Conservation (phyloP, 2,329 filamentous ascomycete species). For the Parasarocladium wereldwijsianum region DNA sequence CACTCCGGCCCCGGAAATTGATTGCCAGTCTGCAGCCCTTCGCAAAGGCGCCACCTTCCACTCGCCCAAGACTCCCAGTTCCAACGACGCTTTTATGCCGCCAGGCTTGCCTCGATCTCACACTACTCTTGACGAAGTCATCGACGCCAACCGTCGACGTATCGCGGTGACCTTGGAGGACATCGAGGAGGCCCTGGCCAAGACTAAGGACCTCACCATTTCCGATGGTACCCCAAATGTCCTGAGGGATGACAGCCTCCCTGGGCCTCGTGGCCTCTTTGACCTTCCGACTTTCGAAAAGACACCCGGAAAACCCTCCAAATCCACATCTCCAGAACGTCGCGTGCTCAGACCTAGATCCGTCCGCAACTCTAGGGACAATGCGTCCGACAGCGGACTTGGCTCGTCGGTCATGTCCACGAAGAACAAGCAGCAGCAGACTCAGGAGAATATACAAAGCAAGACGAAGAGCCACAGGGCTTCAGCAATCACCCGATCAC, state of each 20-base stretch:
- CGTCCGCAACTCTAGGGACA: constrained; percentile 44
- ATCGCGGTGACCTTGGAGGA: constrained; percentile 50
- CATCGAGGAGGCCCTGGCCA: constrained; percentile 47
- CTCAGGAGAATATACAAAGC: constrained; percentile 26
- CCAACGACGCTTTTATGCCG: constrained; percentile 30
- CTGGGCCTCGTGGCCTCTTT: constrained; percentile 45
- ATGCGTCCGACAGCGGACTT: constrained; percentile 76
- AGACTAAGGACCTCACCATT: constrained; percentile 25
- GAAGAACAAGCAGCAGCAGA: constrained; percentile 31
- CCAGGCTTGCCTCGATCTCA: constrained; percentile 51
- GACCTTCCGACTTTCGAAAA: constrained; percentile 38
- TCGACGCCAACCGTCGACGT: constrained; percentile 54
- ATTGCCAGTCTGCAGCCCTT: constrained; percentile 25
- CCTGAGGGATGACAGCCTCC: constrained; percentile 40
- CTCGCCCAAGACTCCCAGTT: constrained; percentile 28
- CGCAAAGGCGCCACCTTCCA: constrained; percentile 58
- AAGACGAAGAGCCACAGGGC: constrained; percentile 20
- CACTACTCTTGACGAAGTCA: constrained; percentile 56
- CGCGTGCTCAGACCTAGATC: constrained; percentile 38
- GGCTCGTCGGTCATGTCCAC: constrained; percentile 64
- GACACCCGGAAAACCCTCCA: constrained; percentile 23
- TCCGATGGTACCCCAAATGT: constrained; percentile 17
- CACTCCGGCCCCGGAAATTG: background rate
- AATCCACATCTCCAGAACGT: constrained; percentile 22
- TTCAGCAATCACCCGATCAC: constrained; percentile 48